A percentile compares a stretch with the other conserved stretches of the same genome.
phyloP scores from a whole-genome alignment of 805 yeast species.

The Yarrowia keelungensis region DNA sequence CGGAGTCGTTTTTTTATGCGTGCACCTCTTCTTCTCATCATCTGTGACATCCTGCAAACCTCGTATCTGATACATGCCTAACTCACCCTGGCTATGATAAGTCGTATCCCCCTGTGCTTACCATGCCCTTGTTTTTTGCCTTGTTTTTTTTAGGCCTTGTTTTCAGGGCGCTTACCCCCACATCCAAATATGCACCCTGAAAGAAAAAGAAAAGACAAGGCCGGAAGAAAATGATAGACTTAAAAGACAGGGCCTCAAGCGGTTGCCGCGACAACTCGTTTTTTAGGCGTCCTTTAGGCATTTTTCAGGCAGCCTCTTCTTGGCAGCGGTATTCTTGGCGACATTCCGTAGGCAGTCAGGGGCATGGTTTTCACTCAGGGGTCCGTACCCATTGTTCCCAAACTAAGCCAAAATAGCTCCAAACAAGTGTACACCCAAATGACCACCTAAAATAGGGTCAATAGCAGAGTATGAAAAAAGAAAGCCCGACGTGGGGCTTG shows the following conservation, averaged over 20 bases:
- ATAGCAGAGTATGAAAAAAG: neutral
- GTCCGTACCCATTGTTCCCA: neutral
- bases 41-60: too few species aligned
- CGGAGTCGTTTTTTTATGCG: neutral
- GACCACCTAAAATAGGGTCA: neutral
- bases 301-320: neutral
- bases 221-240: neutral
- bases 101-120: neutral
- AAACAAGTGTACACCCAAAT: conserved; percentile 2
- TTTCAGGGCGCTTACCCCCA: neutral
- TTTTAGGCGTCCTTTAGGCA: neutral
- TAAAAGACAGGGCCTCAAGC: neutral
- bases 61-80: too few species aligned
- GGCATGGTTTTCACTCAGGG: conserved; percentile 10
- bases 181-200: neutral
- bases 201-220: neutral
- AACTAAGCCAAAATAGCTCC: neutral
- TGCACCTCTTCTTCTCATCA: too few species aligned
- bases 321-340: neutral
- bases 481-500: conserved; percentile 35
- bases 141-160: too few species aligned
- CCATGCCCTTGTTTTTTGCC: neutral
- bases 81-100: conserved; percentile 1
- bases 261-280: neutral
- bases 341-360: conserved; percentile 15